Conservation (phyloP, 352 stramenopile genomes). For the Phytophthora citrophthora region DNA sequence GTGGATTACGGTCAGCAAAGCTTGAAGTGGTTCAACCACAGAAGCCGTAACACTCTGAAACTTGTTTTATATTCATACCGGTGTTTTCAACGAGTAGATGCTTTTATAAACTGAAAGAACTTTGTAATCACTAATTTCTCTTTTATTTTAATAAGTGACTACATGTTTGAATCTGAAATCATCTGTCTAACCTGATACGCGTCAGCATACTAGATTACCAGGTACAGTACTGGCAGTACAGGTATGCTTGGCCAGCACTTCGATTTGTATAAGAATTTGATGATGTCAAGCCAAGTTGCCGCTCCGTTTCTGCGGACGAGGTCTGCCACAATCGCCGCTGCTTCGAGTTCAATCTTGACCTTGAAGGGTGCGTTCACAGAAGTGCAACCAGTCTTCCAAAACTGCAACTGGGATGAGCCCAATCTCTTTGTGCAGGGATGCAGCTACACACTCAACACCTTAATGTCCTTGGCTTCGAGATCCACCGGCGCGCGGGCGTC, state of each 20-base stretch:
- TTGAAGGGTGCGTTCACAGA: too few relatives aligned
- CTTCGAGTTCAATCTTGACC: background rate
- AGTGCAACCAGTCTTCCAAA: background rate
- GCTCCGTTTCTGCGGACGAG: background rate
- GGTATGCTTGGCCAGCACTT: too few relatives aligned
- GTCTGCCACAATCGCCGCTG: constrained; percentile 3
- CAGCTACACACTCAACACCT: constrained; percentile 16
- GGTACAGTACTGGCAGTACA: too few relatives aligned
- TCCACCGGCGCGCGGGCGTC: constrained; percentile 15
- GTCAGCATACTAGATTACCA: background rate
- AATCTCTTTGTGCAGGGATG: background rate
- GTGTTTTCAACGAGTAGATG: too few relatives aligned
- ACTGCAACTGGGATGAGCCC: constrained; percentile 6
- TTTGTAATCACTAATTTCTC: too few relatives aligned
- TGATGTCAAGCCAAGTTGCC: background rate
- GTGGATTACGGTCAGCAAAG: constrained; percentile 15
- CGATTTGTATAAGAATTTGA: background rate
- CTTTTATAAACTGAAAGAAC: too few relatives aligned
- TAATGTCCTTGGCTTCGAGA: constrained; percentile 25
- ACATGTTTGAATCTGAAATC: background rate
- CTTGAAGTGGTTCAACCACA: constrained; percentile 2
- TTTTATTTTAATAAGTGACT: background rate
- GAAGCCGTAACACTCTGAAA: background rate
- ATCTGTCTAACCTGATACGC: background rate
- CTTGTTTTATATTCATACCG: background rate